Evolutionary conservation across 2,329 filamentous ascomycete species (phyloP), one percentile per base, ranked within the genome.

Genomic region (Phoma sp.): DNA sequence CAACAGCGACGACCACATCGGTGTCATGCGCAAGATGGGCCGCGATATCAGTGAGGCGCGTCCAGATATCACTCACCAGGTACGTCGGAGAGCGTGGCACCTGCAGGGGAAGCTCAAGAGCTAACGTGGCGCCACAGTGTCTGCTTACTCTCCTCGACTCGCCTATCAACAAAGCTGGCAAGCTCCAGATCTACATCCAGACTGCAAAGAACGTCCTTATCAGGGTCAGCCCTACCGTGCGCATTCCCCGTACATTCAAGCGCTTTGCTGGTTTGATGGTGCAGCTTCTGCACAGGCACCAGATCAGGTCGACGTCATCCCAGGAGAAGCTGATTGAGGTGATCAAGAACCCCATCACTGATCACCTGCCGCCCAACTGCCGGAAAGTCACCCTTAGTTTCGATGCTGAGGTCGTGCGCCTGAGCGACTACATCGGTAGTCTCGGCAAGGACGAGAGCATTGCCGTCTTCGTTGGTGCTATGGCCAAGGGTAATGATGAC

Each of bases 1-100:
- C 70, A 99, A 99, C 82, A 97, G 93, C 77, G 95, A 99, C 73
- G 95, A 99, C 78, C 95, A 99, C 75, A 99, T 99, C 66, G 95
- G 95, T 59, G 90, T 98, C 62, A 96, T 99, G 92, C 89, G 95
- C 71, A 99, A 98, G 82, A 98, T 98, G 93, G 96, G 96, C 75
- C 86, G 95, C 67, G 95, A 99, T 75, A 98, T 99, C 64, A 97
- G 93, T 75, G 95, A 99, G 78, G 95, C 95, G 57, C 87, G 95
- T 66, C 95, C 95, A 39, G 95, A 99, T 77, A 99, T 99, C 70
- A 96, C 95, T 40, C 95, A 99, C 76, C 95, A 98, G 91, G 93
- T 97, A 81, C 71, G 85, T 76, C 40, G 52, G 57, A 32, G 39
- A 23, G 27, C 23, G n/a, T 49, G 45, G 40, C 36, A 58, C 36